phyloP scores from a whole-genome alignment of 441 rosid genomes.

The Eutrema salsugineum region DNA sequence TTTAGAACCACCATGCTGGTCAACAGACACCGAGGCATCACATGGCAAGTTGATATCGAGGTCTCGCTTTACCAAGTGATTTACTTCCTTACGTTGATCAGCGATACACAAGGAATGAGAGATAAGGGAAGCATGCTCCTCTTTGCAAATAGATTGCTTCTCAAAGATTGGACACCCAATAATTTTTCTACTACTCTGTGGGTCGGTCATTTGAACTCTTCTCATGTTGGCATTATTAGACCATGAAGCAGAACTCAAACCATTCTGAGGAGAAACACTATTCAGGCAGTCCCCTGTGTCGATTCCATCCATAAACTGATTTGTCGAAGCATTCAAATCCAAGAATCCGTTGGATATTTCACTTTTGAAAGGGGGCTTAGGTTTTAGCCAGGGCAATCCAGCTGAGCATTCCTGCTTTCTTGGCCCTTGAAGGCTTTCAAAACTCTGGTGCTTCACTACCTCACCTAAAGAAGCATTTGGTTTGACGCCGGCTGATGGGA shows the following conservation, averaged over 20 bases:
- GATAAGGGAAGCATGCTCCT: conserved; percentile 43
- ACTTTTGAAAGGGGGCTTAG: conserved; percentile 37
- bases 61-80: conserved; percentile 11
- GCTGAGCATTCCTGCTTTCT: conserved; percentile 40
- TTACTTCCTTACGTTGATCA: conserved; percentile 25
- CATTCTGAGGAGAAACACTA: conserved; percentile 32
- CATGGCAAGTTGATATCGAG: conserved; percentile 65
- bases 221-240: conserved; percentile 13
- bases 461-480: conserved; percentile 24
- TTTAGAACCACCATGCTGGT: conserved; percentile 34
- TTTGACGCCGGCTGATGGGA: conserved; percentile 8
- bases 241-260: conserved; percentile 35
- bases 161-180: conserved; percentile 54
- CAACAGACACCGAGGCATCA: conserved; percentile 49
- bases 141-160: conserved; percentile 36
- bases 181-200: conserved; percentile 39
- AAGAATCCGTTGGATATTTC: conserved; percentile 34
- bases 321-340: conserved; percentile 47
- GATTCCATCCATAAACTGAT: conserved; percentile 31
- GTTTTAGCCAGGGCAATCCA: conserved; percentile 70
- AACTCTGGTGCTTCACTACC: conserved; percentile 27
- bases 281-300: conserved; percentile 30
- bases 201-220: conserved; percentile 14
- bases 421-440: conserved; percentile 44
- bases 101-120: conserved; percentile 35